Evolutionary conservation across 306 rosid species (phyloP).

Genomic region (Vicia faba): DNA sequence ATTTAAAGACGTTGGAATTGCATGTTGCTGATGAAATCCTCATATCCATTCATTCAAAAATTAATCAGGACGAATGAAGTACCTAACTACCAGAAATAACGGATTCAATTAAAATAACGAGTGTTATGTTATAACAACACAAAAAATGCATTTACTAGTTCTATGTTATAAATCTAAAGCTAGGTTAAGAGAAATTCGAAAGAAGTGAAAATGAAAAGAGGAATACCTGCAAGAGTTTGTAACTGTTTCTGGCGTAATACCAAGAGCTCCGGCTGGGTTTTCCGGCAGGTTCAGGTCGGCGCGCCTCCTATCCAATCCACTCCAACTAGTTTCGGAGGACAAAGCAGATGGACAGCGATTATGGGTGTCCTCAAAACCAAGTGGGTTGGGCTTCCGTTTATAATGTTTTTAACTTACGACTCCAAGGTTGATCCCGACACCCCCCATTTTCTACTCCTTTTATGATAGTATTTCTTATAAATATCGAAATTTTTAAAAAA

Average conservation of each 20-base stretch:
- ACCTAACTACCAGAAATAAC: slow-evolving; percentile 37
- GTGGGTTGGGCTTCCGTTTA: neutral
- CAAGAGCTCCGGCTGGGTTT: neutral
- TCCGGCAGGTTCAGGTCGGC: neutral
- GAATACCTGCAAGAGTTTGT: neutral
- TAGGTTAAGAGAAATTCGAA: neutral
- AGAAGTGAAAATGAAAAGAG: neutral
- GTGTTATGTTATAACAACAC: too few relatives aligned
- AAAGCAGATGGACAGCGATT: neutral
- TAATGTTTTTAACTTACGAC: too few relatives aligned
- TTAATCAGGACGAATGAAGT: slow-evolving; percentile 26
- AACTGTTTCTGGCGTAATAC: neutral
- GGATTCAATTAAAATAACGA: too few relatives aligned
- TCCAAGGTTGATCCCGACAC: too few relatives aligned
- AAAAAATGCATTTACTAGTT: too few relatives aligned
- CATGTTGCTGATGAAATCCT: slow-evolving; percentile 49
- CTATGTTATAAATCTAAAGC: neutral
- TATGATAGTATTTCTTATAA: too few relatives aligned
- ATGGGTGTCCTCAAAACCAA: neutral
- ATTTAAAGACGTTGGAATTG: slow-evolving; percentile 47
- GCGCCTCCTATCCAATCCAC: neutral
- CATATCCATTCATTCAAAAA: slow-evolving; percentile 40
- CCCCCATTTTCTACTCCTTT: too few relatives aligned
- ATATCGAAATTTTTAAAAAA: too few relatives aligned
- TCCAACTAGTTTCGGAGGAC: neutral